phyloP scores from a whole-genome alignment of 148 eudicot genomes.

The Heliosperma pusillum region DNA sequence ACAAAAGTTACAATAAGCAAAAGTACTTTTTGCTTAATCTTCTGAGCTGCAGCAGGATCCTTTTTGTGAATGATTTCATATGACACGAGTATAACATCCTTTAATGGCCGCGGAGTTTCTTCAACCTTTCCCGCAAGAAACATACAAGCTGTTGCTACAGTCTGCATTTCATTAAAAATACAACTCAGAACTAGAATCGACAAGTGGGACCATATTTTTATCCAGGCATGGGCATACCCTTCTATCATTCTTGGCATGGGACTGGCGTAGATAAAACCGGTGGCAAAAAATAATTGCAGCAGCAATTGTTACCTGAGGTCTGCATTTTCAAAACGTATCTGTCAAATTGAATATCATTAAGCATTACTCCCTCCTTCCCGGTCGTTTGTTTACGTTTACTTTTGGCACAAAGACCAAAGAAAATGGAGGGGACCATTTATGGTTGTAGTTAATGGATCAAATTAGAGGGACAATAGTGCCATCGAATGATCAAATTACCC shows the following conservation, averaged over 20 bases:
- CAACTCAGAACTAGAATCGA: not conserved
- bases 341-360: not conserved
- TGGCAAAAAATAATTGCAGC: slow-evolving; percentile 86
- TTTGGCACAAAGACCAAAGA: too few relatives aligned
- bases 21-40: slow-evolving; percentile 86
- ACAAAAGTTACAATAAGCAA: slow-evolving; percentile 1
- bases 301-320: slow-evolving; percentile 91
- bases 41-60: slow-evolving; percentile 76
- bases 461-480: too few relatives aligned
- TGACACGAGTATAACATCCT: slow-evolving; percentile 89
- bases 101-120: slow-evolving; percentile 95
- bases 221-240: slow-evolving; percentile 45
- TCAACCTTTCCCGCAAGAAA: slow-evolving; percentile 99
- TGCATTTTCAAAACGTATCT: slow-evolving; percentile 32
- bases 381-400: too few relatives aligned
- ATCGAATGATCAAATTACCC: too few relatives aligned
- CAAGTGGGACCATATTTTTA: not conserved
- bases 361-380: too few relatives aligned
- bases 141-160: slow-evolving; percentile 94
- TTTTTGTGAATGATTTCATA: slow-evolving; percentile 89
- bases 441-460: too few relatives aligned
- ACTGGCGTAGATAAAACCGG: slow-evolving; percentile 85
- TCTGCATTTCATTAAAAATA: slow-evolving; percentile 41
- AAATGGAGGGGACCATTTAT: too few relatives aligned
- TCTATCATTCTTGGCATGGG: slow-evolving; percentile 80